Evolutionary conservation across 2,329 filamentous ascomycete species (phyloP).

Genomic region (Fusarium sp.): DNA sequence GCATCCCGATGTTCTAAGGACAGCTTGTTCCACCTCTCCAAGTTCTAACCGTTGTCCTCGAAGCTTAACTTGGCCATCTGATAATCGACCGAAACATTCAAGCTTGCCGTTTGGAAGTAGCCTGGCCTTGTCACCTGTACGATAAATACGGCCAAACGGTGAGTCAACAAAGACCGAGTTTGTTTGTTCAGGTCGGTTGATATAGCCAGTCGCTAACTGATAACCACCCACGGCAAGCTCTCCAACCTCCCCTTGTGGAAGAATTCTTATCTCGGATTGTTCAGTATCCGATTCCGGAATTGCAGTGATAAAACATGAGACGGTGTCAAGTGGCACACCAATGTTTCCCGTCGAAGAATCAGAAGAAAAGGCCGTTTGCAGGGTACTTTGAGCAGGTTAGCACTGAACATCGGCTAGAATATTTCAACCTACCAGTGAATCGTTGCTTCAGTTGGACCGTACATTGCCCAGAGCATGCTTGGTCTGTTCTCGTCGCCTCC

Average conservation of each 20-base stretch:
- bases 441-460: constrained; percentile 90
- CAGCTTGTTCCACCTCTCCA: constrained; percentile 79
- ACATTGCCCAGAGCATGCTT: constrained; percentile 90
- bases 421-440: constrained; percentile 75
- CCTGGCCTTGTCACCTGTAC: constrained; percentile 85
- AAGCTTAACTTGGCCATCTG: constrained; percentile 85
- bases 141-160: constrained; percentile 77
- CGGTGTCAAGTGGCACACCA: constrained; percentile 81
- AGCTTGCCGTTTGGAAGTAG: constrained; percentile 74
- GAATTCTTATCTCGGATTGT: constrained; percentile 58
- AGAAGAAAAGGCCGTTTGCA: constrained; percentile 71
- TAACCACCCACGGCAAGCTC: constrained; percentile 85
- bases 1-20: constrained; percentile 69
- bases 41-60: constrained; percentile 86
- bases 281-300: constrained; percentile 49
- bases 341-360: constrained; percentile 74
- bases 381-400: constrained; percentile 62
- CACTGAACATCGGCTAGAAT: neutral
- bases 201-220: constrained; percentile 83
- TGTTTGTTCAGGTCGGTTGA: constrained; percentile 84
- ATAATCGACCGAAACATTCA: constrained; percentile 86
- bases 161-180: constrained; percentile 75
- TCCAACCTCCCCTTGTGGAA: constrained; percentile 75
- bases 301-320: constrained; percentile 78
- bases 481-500: constrained; percentile 64